Conservation (phyloP, 257 asterid species). For the Nicotiana tabacum region DNA sequence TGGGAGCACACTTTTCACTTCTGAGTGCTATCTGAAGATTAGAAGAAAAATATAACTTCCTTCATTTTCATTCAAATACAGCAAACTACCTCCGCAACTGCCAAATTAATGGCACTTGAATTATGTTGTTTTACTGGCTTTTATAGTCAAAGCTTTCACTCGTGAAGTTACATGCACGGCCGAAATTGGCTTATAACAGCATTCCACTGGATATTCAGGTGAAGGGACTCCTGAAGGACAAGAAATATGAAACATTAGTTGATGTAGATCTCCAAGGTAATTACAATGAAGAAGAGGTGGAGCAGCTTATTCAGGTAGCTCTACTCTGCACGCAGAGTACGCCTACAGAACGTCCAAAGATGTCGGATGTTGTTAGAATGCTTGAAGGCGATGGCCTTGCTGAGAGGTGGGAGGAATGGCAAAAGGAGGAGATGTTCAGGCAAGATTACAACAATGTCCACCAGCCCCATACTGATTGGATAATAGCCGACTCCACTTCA, state of each 20-base stretch:
- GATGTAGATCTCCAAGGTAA: slow-evolving; percentile 39
- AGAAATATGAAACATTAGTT: slow-evolving; percentile 33
- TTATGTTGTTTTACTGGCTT: neutral
- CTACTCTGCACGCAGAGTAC: slow-evolving; percentile 42
- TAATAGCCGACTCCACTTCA: slow-evolving; percentile 30
- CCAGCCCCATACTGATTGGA: slow-evolving; percentile 38
- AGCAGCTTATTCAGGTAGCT: slow-evolving; percentile 44
- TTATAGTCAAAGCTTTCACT: neutral
- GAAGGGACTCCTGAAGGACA: slow-evolving; percentile 36
- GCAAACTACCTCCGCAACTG: neutral
- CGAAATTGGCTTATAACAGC: neutral
- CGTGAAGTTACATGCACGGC: neutral
- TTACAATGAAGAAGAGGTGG: slow-evolving; percentile 37
- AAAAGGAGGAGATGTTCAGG: slow-evolving; percentile 40
- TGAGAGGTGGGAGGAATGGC: slow-evolving; percentile 52
- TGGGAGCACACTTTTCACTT: neutral
- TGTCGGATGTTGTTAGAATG: slow-evolving; percentile 50
- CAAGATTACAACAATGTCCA: slow-evolving; percentile 28
- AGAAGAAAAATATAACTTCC: neutral
- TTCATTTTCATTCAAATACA: neutral
- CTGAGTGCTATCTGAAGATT: neutral
- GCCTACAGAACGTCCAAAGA: slow-evolving; percentile 40
- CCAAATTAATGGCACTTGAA: neutral
- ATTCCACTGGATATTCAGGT: slow-evolving; percentile 25
- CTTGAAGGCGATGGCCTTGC: slow-evolving; percentile 54